Evolutionary conservation across 495 filamentous ascomycete species (phyloP), one percentile per base, ranked within the genome.

Genomic region (Aspergillus incahuasiensis): DNA sequence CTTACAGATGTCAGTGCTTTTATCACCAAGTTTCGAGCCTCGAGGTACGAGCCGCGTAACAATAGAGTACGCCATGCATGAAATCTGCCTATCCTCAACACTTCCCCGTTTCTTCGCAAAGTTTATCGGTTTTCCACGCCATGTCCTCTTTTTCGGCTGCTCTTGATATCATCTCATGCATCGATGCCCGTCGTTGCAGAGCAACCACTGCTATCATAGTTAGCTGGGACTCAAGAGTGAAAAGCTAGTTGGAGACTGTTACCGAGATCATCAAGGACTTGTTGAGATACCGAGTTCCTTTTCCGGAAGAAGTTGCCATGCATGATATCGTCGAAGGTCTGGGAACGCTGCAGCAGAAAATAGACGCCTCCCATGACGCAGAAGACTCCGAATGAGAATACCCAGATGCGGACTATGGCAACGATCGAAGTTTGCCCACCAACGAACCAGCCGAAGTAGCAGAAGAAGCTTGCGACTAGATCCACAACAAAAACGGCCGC

Each of bases 241-340:
- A 19, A 53, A 24, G 53, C 18, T 7, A 47, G 44, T 12, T 35
- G 13, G 21, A 43, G 7, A 52, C 34, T 79, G 86, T 82, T 82
- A 90, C 87, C 79, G 59, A 95, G 92, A 70, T 96, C 91, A 74
- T 96, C 91, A 56, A 90, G 72, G 1, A 82, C 84, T 52, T 87
- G 77, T 75, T 73, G 86, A 88, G 48, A 45, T 59, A 80, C 76
- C 68, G 81, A 84, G 69, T 13, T 18, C 12, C 84, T 85, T 74
- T 88, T 87, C 47, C 12, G 32, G 32, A 35, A 82, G 83, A 54
- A 82, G 83, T 78, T 90, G 67, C 90, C 88, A 72, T 95, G 90
- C 88, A 95, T 92, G 56, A 95, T 78, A 77, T 92, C 90, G 73
- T 95, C 88, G 71, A 95, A 95, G 43, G 82, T 82, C 32, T 75